Conservation (phyloP, 1,284 basidiomycete species). For the Cutaneotrichosporon sp. region DNA sequence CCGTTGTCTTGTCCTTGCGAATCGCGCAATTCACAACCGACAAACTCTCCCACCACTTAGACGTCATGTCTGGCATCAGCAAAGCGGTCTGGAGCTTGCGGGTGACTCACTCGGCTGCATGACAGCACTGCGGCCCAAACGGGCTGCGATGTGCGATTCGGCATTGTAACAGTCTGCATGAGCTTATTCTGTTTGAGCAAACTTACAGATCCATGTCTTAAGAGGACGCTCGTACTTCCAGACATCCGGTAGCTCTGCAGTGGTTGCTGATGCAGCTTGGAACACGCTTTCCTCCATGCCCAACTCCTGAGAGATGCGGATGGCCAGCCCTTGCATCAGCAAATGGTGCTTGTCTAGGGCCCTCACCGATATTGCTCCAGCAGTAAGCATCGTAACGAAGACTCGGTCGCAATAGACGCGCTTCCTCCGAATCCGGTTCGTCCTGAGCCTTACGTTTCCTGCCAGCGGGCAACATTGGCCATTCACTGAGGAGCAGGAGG, state of each 20-base stretch:
- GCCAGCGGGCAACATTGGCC: conserved; percentile 12
- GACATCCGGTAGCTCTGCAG: not conserved
- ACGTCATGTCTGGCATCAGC: conserved; percentile 10
- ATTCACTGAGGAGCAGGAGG: conserved; percentile 13
- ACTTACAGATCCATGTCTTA: conserved; percentile 17
- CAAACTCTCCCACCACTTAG: conserved; percentile 16
- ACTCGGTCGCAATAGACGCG: conserved; percentile 6
- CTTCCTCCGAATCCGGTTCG: conserved; percentile 8
- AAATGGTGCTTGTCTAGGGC: not conserved
- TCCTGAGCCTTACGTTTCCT: not conserved
- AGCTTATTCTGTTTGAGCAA: not conserved
- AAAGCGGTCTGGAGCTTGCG: not conserved
- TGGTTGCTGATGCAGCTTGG: not conserved
- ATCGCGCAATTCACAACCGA: conserved; percentile 5
- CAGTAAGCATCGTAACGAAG: conserved; percentile 14
- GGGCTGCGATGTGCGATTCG: conserved; percentile 10
- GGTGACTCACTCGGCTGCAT: conserved; percentile 1
- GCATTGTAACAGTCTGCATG: conserved; percentile 16
- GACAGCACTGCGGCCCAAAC: conserved; percentile 16
- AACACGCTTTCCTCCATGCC: conserved; percentile 14
- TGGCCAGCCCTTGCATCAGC: conserved; percentile 5
- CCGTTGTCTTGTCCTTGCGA: not conserved
- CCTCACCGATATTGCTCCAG: conserved; percentile 13
- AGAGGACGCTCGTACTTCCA: conserved; percentile 11
- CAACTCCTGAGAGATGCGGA: conserved; percentile 15